Evolutionary conservation across 192 early-diverging fungal genomes (phyloP).

Genomic region (Helicostylum pulchrum): DNA sequence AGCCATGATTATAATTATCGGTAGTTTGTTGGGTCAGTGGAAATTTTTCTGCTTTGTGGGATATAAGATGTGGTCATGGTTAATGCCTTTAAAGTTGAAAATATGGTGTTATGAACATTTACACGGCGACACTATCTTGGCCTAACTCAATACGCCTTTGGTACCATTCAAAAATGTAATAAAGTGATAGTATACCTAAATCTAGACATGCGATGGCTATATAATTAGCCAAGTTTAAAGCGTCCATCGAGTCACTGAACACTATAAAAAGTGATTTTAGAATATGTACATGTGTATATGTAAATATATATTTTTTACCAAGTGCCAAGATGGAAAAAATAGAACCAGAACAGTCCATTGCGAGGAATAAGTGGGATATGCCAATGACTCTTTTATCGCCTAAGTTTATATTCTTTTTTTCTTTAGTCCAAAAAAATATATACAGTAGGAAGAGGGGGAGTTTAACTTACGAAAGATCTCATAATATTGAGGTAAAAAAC

Average conservation of each 20-base stretch:
- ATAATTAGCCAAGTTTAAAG: slow-evolving; percentile 24
- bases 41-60: slow-evolving; percentile 12
- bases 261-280: background rate
- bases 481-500: slow-evolving; percentile 45
- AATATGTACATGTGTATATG: too few species aligned
- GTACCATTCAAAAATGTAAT: slow-evolving; percentile 33
- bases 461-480: slow-evolving; percentile 33
- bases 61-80: slow-evolving; percentile 6
- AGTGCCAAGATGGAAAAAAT: slow-evolving; percentile 43
- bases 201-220: slow-evolving; percentile 25
- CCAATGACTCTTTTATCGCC: slow-evolving; percentile 35
- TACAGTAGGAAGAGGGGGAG: background rate
- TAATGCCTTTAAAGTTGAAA: background rate
- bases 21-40: slow-evolving; percentile 9
- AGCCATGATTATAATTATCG: slow-evolving; percentile 5
- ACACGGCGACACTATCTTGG: background rate
- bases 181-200: slow-evolving; percentile 18
- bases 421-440: background rate
- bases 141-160: background rate
- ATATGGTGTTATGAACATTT: background rate
- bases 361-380: slow-evolving; percentile 41
- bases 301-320: slow-evolving; percentile 21
- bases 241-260: slow-evolving; percentile 15
- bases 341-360: slow-evolving; percentile 40
- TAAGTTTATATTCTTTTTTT: slow-evolving; percentile 7